phyloP scores from a whole-genome alignment of 805 yeast species.

The Vanderwaltozyma tropicalis region DNA sequence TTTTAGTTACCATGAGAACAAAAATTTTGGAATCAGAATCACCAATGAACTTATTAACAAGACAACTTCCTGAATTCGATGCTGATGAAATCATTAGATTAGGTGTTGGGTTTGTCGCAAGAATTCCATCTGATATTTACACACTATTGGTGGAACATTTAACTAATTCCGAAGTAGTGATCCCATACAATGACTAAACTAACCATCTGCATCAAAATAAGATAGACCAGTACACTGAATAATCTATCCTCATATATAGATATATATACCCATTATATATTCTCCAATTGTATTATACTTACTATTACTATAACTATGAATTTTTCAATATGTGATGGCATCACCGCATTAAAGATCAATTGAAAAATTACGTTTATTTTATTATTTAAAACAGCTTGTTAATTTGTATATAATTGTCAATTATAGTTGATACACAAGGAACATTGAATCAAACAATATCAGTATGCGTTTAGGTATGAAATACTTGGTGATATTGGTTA shows the following conservation, averaged over 20 bases:
- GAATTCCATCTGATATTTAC: slow-evolving; percentile 57
- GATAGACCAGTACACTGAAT: not conserved
- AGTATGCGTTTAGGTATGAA: not conserved
- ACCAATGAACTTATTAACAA: slow-evolving; percentile 69
- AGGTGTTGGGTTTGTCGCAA: slow-evolving; percentile 69
- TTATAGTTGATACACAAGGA: no score
- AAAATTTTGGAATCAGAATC: slow-evolving; percentile 41
- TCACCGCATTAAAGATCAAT: no score
- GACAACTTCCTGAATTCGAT: slow-evolving; percentile 53
- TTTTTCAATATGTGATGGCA: no score
- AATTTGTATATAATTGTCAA: no score
- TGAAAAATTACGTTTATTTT: no score
- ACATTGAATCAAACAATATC: not conserved
- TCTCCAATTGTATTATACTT: no score
- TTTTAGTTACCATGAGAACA: slow-evolving; percentile 60
- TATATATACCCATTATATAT: no score
- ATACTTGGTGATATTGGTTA: no score
- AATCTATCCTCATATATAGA: not conserved
- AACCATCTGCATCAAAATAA: not conserved
- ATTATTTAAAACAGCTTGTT: no score
- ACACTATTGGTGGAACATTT: slow-evolving; percentile 24
- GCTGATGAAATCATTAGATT: slow-evolving; percentile 68
- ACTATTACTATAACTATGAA: no score
- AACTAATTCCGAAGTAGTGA: slow-evolving; percentile 9
- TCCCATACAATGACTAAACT: slow-evolving; percentile 3